Conservation (phyloP, 2,329 filamentous ascomycete genomes). For the Camptophora hylomeconis region DNA sequence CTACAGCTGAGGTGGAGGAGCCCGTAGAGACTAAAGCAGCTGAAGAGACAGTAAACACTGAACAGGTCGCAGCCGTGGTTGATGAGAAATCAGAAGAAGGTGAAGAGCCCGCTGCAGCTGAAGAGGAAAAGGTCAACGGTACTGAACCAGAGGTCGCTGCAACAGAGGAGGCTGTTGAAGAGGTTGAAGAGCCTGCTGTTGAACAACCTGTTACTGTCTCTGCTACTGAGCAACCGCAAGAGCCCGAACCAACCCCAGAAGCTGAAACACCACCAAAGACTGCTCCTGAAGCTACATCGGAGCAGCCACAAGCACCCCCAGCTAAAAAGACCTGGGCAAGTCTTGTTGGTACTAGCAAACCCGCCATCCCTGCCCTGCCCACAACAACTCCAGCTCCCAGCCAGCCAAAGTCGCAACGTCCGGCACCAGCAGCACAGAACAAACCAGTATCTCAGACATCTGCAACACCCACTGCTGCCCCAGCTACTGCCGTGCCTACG, state of each 20-base stretch:
- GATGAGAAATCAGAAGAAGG: slow-evolving; percentile 64
- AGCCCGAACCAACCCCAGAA: slow-evolving; percentile 30
- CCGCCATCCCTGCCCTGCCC: slow-evolving; percentile 26
- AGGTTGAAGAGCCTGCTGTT: slow-evolving; percentile 5
- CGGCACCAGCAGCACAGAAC: slow-evolving; percentile 22
- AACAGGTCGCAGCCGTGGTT: slow-evolving; percentile 41
- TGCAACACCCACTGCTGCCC: slow-evolving; percentile 22
- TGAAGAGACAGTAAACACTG: slow-evolving; percentile 20
- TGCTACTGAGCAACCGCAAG: slow-evolving; percentile 2
- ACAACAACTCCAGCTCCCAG: slow-evolving; percentile 22
- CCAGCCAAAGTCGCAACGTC: slow-evolving; percentile 22
- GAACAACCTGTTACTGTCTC: slow-evolving; percentile 9
- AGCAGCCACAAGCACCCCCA: slow-evolving; percentile 41
- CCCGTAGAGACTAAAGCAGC: slow-evolving; percentile 26
- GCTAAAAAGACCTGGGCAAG: slow-evolving; percentile 50
- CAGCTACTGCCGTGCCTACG: slow-evolving; percentile 25
- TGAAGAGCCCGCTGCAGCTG: slow-evolving; percentile 22
- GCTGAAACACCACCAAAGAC: slow-evolving; percentile 35
- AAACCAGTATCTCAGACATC: slow-evolving; percentile 21
- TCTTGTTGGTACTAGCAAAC: slow-evolving; percentile 35
- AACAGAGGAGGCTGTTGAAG: slow-evolving; percentile 26
- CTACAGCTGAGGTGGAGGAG: slow-evolving; percentile 29
- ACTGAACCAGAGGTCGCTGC: slow-evolving; percentile 27
- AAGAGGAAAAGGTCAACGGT: slow-evolving; percentile 23
- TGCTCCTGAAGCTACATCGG: slow-evolving; percentile 24